Percentiles rank a stretch among this genome's conserved stretches.
These are phyloP conservation scores for Carex scoparia DNA, from an alignment of 176 grass and related monocot species.

Conservation along the genomic window DNA sequence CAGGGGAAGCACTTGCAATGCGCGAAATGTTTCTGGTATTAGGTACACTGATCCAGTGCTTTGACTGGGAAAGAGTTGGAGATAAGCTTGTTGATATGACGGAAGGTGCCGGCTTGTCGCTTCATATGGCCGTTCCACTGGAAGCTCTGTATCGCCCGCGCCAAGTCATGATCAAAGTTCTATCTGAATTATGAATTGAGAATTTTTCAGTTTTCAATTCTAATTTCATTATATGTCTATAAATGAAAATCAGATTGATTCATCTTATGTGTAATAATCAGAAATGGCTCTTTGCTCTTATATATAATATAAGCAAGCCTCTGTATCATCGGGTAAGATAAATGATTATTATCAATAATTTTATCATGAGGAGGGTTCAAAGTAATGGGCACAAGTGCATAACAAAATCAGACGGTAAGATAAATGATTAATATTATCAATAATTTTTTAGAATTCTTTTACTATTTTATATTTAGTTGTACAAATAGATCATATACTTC, in stretches of 20 bases:
- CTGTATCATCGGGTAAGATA: neutral
- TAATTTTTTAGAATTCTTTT: neutral
- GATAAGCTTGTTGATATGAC: conserved; percentile 16
- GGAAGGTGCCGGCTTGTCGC: conserved; percentile 13
- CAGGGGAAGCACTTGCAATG: conserved; percentile 24
- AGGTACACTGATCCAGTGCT: conserved; percentile 38
- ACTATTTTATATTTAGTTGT: too few relatives aligned
- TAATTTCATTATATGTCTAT: neutral
- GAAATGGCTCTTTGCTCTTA: neutral
- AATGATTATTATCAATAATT: neutral
- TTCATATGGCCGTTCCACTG: conserved; percentile 20
- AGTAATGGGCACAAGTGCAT: neutral
- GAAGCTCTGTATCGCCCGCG: conserved; percentile 23
- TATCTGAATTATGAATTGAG: neutral
- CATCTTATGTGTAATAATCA: neutral
- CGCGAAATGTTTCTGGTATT: conserved; percentile 18
- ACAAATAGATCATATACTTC: too few relatives aligned
- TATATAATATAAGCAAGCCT: neutral
- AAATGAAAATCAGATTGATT: neutral
- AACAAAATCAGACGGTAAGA: too few relatives aligned
- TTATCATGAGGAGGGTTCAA: neutral
- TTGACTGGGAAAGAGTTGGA: conserved; percentile 18
- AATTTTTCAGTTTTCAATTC: neutral
- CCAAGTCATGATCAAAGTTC: conserved; percentile 17
- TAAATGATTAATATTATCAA: too few relatives aligned